Evolutionary conservation across 345 rosid species (phyloP).

Genomic region (Populus ilicifolia): DNA sequence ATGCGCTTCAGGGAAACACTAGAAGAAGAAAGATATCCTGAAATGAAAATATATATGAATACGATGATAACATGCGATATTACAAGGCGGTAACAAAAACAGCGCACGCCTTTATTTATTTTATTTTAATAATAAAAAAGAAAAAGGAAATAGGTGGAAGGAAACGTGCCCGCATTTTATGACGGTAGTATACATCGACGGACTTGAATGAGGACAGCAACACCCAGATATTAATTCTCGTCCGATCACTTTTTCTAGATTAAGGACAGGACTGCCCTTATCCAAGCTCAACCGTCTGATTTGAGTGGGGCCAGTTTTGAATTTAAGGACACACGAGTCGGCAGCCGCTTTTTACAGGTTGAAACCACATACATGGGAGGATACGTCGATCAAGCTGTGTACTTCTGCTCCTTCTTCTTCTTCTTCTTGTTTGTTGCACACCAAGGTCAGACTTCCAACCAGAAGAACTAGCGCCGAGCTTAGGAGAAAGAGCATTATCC

Average conservation of each 20-base stretch:
- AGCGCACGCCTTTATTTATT: background rate
- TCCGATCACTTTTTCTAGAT: background rate
- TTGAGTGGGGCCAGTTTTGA: background rate
- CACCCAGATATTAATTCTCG: slow-evolving; percentile 11
- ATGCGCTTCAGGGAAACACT: background rate
- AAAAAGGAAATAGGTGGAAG: background rate
- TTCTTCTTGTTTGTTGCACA: background rate
- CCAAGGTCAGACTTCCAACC: background rate
- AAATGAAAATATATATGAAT: background rate
- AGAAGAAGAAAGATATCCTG: background rate
- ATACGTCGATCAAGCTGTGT: too few relatives aligned
- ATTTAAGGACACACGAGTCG: background rate
- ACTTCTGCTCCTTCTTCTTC: too few relatives aligned
- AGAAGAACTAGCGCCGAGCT: background rate
- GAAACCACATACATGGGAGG: background rate
- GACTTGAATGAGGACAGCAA: slow-evolving; percentile 29
- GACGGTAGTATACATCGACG: slow-evolving; percentile 26
- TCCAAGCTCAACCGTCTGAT: slow-evolving; percentile 5
- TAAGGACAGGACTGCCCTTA: too few relatives aligned
- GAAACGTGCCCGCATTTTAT: slow-evolving; percentile 29
- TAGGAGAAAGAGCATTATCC: background rate
- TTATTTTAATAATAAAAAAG: background rate
- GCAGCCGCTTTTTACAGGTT: background rate
- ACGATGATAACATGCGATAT: background rate
- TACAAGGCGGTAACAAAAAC: slow-evolving; percentile 29